A percentile compares a stretch with the other conserved stretches of the same genome.
Conservation (phyloP, 345 rosid genomes). For the Fremontodendron californicum region DNA sequence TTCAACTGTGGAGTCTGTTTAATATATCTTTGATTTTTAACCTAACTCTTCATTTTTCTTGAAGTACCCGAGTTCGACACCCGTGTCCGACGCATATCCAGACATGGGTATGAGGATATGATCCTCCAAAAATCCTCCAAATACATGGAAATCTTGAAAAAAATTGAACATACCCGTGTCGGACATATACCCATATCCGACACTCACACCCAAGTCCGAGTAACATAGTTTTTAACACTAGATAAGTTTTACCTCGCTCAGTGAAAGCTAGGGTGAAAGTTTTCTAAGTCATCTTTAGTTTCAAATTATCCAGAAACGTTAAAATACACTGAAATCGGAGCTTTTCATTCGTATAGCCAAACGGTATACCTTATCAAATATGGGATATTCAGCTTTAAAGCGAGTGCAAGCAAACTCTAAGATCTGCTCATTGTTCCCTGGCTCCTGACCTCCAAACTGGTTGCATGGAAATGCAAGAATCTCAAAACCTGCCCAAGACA, state of each 20-base stretch:
- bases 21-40: background rate
- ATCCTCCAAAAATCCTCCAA: too few relatives aligned
- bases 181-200: too few relatives aligned
- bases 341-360: background rate
- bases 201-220: too few relatives aligned
- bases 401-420: constrained; percentile 75
- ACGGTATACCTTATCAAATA: constrained; percentile 68
- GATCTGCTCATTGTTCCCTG: constrained; percentile 75
- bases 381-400: constrained; percentile 95
- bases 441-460: constrained; percentile 89
- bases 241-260: background rate
- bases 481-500: constrained; percentile 55
- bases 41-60: too few relatives aligned
- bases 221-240: too few relatives aligned
- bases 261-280: background rate
- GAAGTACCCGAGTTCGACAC: too few relatives aligned
- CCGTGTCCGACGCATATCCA: too few relatives aligned
- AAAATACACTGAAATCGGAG: background rate
- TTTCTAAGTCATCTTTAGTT: background rate
- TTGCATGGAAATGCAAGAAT: constrained; percentile 92
- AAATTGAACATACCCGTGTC: too few relatives aligned
- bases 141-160: too few relatives aligned
- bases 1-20: background rate
- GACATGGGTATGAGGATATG: too few relatives aligned
- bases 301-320: background rate